Conservation (phyloP, 768 basidiomycete genomes). For the Asterophora lycoperdoides region DNA sequence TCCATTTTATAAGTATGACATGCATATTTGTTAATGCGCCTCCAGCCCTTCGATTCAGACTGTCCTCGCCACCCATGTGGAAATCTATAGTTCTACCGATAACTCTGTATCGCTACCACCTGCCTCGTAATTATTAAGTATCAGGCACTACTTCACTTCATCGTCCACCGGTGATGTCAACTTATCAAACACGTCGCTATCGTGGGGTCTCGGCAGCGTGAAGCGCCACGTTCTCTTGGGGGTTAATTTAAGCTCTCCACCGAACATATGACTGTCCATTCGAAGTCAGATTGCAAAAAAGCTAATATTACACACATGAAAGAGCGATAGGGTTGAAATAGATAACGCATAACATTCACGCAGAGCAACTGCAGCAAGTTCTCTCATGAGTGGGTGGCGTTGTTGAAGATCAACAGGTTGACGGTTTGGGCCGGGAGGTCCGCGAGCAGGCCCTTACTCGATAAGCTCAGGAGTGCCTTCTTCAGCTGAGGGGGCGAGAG, state of each 20-base stretch:
- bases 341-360: not conserved
- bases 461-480: slow-evolving; percentile 61
- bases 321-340: slow-evolving; percentile 2
- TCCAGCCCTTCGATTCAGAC: too few relatives aligned
- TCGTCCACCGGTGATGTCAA: too few relatives aligned
- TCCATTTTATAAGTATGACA: too few relatives aligned
- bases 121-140: too few relatives aligned
- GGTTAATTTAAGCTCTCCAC: not conserved
- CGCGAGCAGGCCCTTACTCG: slow-evolving; percentile 46
- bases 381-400: slow-evolving; percentile 43
- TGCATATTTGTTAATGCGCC: too few relatives aligned
- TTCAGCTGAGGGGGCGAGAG: slow-evolving; percentile 74
- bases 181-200: too few relatives aligned
- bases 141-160: too few relatives aligned
- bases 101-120: too few relatives aligned
- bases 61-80: too few relatives aligned
- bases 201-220: too few relatives aligned
- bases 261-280: too few relatives aligned
- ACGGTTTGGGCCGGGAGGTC: slow-evolving; percentile 51
- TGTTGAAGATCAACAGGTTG: slow-evolving; percentile 81
- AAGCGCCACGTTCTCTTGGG: slow-evolving; percentile 51
- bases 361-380: slow-evolving; percentile 4
- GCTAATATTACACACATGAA: slow-evolving; percentile 7
- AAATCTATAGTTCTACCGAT: too few relatives aligned
- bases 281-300: not conserved